Percentiles rank a stretch among this genome's conserved stretches.
These are phyloP conservation scores for Glycine soja DNA, from an alignment of 306 rosid genomes.

Conservation along the genomic window DNA sequence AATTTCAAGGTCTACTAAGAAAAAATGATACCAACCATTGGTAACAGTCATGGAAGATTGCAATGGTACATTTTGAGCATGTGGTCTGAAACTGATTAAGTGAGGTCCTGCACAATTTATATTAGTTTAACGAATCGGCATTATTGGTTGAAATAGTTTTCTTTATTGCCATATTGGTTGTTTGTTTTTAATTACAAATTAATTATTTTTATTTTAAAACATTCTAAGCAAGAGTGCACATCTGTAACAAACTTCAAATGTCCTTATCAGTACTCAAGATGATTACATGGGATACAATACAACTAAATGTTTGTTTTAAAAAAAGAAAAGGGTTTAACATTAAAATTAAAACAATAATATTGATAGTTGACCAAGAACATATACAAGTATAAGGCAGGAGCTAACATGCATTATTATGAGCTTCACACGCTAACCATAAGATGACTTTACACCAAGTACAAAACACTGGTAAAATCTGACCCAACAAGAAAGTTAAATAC, in stretches of 20 bases:
- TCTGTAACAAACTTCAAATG: conserved; percentile 30
- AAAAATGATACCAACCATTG: no score
- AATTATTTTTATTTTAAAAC: no score
- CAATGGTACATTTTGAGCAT: no score
- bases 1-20: no score
- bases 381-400: background rate
- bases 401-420: background rate
- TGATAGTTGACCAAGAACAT: background rate
- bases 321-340: conserved; percentile 19
- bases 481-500: conserved; percentile 17
- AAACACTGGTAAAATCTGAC: conserved; percentile 13
- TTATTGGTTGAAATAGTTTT: no score
- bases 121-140: no score
- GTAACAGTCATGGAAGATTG: no score
- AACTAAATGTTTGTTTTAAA: conserved; percentile 7
- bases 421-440: conserved; percentile 23
- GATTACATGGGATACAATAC: conserved; percentile 15
- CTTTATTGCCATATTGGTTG: no score
- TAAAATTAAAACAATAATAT: conserved; percentile 5
- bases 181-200: no score
- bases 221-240: no score
- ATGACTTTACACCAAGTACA: conserved; percentile 20
- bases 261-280: conserved; percentile 20
- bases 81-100: no score
- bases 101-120: no score